phyloP scores from a whole-genome alignment of 2,329 filamentous ascomycete genomes.

The Colletotrichum lindemuthianum region DNA sequence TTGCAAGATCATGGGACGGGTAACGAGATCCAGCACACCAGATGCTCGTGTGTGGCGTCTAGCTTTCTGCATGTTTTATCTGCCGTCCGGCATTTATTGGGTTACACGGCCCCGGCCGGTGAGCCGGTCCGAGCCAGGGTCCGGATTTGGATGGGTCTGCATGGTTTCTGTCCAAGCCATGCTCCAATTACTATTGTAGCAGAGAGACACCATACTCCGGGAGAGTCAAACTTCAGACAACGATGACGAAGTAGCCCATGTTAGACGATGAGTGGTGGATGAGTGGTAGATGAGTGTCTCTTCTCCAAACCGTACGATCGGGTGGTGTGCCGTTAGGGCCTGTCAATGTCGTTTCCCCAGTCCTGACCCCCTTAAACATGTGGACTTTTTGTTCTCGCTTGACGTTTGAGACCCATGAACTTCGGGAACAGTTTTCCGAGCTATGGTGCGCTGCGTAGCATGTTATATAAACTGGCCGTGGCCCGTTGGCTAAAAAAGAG shows the following conservation, averaged over 20 bases:
- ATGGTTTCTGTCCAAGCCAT: too few relatives aligned
- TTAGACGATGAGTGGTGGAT: not conserved
- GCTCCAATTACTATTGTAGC: too few relatives aligned
- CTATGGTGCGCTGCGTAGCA: too few relatives aligned
- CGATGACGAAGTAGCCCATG: not conserved
- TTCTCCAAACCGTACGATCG: too few relatives aligned
- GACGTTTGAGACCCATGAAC: too few relatives aligned
- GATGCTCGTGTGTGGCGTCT: not conserved
- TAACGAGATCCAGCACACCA: not conserved
- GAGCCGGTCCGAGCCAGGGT: not conserved
- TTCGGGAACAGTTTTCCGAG: too few relatives aligned
- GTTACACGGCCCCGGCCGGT: constrained; percentile 1
- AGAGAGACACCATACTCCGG: not conserved
- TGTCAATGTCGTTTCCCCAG: too few relatives aligned
- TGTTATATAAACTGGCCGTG: too few relatives aligned
- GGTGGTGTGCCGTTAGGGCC: too few relatives aligned
- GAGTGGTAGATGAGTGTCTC: not conserved
- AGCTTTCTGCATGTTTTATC: not conserved
- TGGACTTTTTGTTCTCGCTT: too few relatives aligned
- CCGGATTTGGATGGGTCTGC: not conserved
- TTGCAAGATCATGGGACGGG: not conserved
- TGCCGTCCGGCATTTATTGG: constrained; percentile 1
- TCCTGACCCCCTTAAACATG: too few relatives aligned
- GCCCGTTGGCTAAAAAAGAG: too few relatives aligned
- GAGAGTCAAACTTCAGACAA: not conserved